Evolutionary conservation across 441 rosid species (phyloP), one percentile per base, ranked within the genome.

Genomic region (Capsella rubella): DNA sequence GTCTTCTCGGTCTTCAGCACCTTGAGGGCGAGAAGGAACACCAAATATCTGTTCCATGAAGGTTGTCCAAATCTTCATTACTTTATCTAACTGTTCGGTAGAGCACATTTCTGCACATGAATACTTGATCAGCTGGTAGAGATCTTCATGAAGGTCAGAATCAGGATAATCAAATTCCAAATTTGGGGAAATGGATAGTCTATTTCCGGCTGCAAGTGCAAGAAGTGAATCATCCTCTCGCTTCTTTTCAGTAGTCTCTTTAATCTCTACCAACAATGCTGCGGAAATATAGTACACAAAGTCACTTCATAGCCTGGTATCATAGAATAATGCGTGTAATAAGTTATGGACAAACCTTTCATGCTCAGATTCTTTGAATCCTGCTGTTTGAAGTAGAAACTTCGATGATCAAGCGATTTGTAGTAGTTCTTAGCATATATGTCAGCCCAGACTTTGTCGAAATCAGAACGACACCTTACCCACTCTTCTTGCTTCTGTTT

Each of bases 401-500:
- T 96, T 21, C 97, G 95, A 76, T 96, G 99, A 78, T 96, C 99
- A 67, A 93, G 97, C 27, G 98, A 96, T 79, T 91, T 93, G 80
- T 96, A 94, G 80, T 96, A 93, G 81, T 96, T 96, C 84, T 93
- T 96, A 34, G 96, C 74, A 82, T 96, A 93, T 72, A 96, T 90
- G 62, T 93, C 98, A 66, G 97, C 95, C 99, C 99, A 96, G 67
- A 96, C 97, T 87, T 96, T 93, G 82, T 90, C 92, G 58, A 93
- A 93, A 82, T 96, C 99, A 70, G 91, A 73, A 50, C 97, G 99
- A 79, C 99, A 93, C 78, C 84, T 92, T 47, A 88, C 89, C 99
- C 98, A 96, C 79, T 96, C 98, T 80, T 93, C 98, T 83, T 93
- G 97, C 85, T 93, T 96, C 86, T 96, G 98, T 84, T 96, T 96